Percentiles rank a stretch among this genome's conserved stretches.
phyloP scores from a whole-genome alignment of 208 protist species.

The Trypanosoma congolense region DNA sequence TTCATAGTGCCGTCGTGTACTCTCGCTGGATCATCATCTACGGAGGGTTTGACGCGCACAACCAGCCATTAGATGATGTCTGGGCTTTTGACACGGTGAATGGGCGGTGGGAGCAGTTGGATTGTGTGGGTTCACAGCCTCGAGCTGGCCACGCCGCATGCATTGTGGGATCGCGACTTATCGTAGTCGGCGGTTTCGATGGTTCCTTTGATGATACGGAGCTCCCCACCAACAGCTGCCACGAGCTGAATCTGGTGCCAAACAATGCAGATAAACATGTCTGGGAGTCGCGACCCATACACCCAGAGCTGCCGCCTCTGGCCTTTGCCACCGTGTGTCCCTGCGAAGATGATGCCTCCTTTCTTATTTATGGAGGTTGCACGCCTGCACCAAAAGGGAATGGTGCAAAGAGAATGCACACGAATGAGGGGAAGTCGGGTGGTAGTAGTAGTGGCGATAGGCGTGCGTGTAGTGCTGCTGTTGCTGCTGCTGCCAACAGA shows the following conservation, averaged over 20 bases:
- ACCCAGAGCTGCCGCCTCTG: conserved; percentile 49
- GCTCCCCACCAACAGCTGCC: conserved; percentile 21
- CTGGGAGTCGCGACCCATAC: conserved; percentile 37
- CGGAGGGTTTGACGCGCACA: conserved; percentile 70
- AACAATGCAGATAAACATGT: conserved; percentile 43
- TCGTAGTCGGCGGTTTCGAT: conserved; percentile 72
- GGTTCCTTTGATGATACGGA: conserved; percentile 20
- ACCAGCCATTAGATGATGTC: conserved; percentile 52
- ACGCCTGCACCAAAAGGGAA: conserved; percentile 20
- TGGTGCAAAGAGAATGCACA: neutral
- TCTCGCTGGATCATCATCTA: conserved; percentile 81
- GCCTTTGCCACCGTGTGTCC: conserved; percentile 48
- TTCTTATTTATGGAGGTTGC: conserved; percentile 76
- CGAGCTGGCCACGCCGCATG: conserved; percentile 65
- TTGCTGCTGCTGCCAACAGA: too few relatives aligned
- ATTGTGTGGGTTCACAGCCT: conserved; percentile 27
- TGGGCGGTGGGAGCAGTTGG: conserved; percentile 70
- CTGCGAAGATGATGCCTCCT: conserved; percentile 73
- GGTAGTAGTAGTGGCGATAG: neutral
- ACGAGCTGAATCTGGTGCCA: conserved; percentile 64
- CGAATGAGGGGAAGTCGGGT: neutral
- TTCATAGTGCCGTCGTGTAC: conserved; percentile 75
- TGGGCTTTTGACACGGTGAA: conserved; percentile 83
- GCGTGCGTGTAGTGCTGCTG: too few relatives aligned
- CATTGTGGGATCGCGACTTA: conserved; percentile 66